Evolutionary conservation across 2,329 filamentous ascomycete genomes (phyloP).

Genomic region (Fonsecaea pedrosoi): DNA sequence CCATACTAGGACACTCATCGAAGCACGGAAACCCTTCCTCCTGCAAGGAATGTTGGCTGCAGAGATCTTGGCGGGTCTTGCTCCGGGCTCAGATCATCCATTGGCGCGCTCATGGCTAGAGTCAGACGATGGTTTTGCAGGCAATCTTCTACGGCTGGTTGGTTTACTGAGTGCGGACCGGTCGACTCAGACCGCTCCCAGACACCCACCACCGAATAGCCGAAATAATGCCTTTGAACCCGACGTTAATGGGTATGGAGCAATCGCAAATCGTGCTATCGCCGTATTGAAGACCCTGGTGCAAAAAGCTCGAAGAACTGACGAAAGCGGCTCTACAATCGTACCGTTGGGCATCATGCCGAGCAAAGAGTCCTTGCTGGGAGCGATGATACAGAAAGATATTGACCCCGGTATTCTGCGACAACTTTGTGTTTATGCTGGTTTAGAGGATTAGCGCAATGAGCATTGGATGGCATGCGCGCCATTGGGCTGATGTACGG

Average conservation of each 20-base stretch:
- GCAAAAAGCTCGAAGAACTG: constrained; percentile 66
- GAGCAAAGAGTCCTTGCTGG: constrained; percentile 70
- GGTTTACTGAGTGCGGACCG: constrained; percentile 70
- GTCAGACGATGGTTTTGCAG: constrained; percentile 81
- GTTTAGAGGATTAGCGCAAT: constrained; percentile 51
- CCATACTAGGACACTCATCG: constrained; percentile 71
- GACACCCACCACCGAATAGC: constrained; percentile 46
- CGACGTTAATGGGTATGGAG: constrained; percentile 52
- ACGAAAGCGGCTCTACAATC: constrained; percentile 59
- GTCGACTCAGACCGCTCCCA: constrained; percentile 47
- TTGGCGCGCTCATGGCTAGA: constrained; percentile 81
- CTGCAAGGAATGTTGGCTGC: constrained; percentile 92
- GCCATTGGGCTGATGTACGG: background rate
- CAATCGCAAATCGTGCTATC: constrained; percentile 71
- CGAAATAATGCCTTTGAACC: constrained; percentile 47
- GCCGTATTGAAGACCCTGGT: constrained; percentile 71
- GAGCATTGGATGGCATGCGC: constrained; percentile 6
- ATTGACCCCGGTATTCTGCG: constrained; percentile 69
- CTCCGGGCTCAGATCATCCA: constrained; percentile 72
- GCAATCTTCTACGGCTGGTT: constrained; percentile 77
- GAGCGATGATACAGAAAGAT: constrained; percentile 70
- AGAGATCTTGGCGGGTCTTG: constrained; percentile 81
- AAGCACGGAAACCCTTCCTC: constrained; percentile 83
- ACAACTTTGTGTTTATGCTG: constrained; percentile 70
- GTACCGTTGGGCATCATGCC: constrained; percentile 70